These are phyloP conservation scores for Bondarzewia mesenterica DNA, from an alignment of 1,284 basidiomycete genomes.

Conservation along the genomic window DNA sequence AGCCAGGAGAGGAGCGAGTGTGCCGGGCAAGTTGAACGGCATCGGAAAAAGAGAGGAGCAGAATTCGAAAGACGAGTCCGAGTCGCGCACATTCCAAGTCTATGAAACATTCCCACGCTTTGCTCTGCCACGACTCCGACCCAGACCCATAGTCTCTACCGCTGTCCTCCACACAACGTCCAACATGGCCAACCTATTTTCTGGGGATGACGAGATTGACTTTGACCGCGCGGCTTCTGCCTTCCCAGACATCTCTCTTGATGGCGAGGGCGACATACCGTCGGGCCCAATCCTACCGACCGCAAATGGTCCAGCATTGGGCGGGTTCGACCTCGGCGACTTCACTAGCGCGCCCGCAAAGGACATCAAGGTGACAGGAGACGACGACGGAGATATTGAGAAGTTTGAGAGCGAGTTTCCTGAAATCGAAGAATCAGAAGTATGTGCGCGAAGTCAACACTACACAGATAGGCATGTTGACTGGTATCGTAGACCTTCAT, in stretches of 20 bases:
- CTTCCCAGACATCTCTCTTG: conserved; percentile 80
- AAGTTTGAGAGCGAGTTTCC: conserved; percentile 92
- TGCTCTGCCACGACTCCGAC: no score
- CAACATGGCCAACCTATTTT: conserved; percentile 12
- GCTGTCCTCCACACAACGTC: no score
- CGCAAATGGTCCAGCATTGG: conserved; percentile 15
- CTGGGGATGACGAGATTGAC: conserved; percentile 52
- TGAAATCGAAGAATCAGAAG: conserved; percentile 61
- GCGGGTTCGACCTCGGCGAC: conserved; percentile 57
- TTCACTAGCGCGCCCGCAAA: conserved; percentile 42
- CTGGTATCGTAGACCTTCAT: conserved; percentile 1
- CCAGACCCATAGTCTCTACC: no score
- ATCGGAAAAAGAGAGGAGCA: conserved; percentile 27
- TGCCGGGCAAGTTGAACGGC: conserved; percentile 74
- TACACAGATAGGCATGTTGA: not conserved
- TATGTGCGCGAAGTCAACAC: conserved; percentile 23
- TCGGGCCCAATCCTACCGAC: conserved; percentile 28
- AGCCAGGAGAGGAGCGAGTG: conserved; percentile 69
- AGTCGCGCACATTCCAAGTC: no score
- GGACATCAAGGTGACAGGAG: conserved; percentile 76
- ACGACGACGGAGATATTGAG: conserved; percentile 67
- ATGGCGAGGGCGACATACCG: conserved; percentile 49
- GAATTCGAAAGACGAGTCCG: no score
- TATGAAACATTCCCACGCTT: not conserved
- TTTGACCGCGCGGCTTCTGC: conserved; percentile 72